phyloP scores from a whole-genome alignment of 2,329 filamentous ascomycete genomes.

The Clonostachys solani region DNA sequence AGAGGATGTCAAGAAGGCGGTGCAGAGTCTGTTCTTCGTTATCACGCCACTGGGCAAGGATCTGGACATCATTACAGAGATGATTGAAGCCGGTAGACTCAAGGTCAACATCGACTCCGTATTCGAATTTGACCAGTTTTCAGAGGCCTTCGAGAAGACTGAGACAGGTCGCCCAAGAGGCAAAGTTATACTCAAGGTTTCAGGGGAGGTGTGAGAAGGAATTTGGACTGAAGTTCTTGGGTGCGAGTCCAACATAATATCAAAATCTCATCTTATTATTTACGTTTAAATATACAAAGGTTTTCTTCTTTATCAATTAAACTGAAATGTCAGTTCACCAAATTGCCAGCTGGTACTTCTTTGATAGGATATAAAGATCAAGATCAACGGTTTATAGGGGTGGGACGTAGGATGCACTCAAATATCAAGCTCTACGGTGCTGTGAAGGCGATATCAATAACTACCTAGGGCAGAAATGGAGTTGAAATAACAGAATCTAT shows the following conservation, averaged over 20 bases:
- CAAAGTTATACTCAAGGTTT: conserved; percentile 31
- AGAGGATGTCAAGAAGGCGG: conserved; percentile 16
- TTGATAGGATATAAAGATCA: too few relatives aligned
- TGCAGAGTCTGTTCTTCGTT: conserved; percentile 26
- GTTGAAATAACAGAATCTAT: too few relatives aligned
- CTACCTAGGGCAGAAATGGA: too few relatives aligned
- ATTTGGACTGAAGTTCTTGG: too few relatives aligned
- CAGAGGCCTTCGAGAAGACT: conserved; percentile 28
- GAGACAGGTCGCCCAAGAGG: conserved; percentile 26
- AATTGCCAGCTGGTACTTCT: too few relatives aligned
- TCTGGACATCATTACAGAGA: conserved; percentile 21
- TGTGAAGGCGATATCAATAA: too few relatives aligned
- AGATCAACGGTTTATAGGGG: too few relatives aligned
- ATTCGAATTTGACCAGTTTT: conserved; percentile 28
- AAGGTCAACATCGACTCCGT: conserved; percentile 30
- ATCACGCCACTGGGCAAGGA: conserved; percentile 28
- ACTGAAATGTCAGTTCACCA: too few relatives aligned
- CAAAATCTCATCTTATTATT: neutral
- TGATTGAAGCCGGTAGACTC: conserved; percentile 24
- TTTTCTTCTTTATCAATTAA: too few relatives aligned
- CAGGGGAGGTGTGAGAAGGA: neutral
- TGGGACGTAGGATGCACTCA: too few relatives aligned
- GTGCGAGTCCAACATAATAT: neutral
- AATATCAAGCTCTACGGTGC: too few relatives aligned
- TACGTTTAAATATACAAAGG: neutral